Evolutionary conservation across 2,329 filamentous ascomycete species (phyloP), one percentile per base, ranked within the genome.

Genomic region (Thelonectria olida): DNA sequence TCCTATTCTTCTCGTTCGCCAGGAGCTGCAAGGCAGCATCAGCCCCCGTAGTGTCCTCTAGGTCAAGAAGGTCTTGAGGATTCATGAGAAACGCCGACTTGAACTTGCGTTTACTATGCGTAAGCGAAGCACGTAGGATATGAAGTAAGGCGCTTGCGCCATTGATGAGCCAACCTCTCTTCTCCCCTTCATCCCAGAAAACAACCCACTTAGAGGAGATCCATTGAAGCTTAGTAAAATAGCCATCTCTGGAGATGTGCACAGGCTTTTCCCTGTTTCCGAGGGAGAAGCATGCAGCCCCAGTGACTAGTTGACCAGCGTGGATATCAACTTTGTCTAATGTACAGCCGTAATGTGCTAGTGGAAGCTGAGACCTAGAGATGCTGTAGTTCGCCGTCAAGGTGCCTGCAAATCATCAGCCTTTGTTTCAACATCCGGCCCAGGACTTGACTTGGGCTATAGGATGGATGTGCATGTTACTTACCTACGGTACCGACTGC

Each of bases 111-210:
- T 28, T 25, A 17, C 22, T 52, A 17, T 54, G 42, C 36, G 67
- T 38, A 2, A 74, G 23, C 0, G 65, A 70, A 1, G 66, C 63
- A 2, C 62, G 65, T 9, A 71, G 7, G 6, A 68, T 47, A 41
- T 73, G 72, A 3, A 74, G 47, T 19, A 73, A 36, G 3, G 66
- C 65, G 38, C 66, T 72, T 1, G 57, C 58, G 2, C 72, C 72
- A 23, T 73, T 71, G 7, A 70, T 57, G 1, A 74, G 63, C 72
- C 72, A 74, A 2, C 67, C 72, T 19, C 68, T 54, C 36, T 70
- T 72, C 15, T 62, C 63, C 17, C 38, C 54, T 38, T 72, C 67
- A 25, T 73, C 68, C 69, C 69, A 73, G 3, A 73, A 23, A 5
- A 72, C 27, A 4, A 72, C 62, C 39, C 44, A 70, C 12, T 65